Evolutionary conservation across 768 basidiomycete genomes (phyloP).

Genomic region (Cyclocybe cylindracea): DNA sequence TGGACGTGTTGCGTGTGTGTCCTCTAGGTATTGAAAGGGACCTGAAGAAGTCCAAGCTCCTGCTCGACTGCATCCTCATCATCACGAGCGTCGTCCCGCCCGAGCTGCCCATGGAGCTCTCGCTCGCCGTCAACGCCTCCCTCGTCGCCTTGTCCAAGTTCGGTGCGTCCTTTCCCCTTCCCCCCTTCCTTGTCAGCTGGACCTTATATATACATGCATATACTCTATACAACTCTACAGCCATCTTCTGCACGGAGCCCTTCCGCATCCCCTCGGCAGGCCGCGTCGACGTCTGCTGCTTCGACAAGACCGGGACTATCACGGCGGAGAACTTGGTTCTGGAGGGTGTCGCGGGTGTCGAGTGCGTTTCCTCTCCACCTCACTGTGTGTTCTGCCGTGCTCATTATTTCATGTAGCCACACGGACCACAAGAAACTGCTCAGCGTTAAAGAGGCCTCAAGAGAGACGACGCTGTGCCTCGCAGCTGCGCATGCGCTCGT

Average conservation of each 20-base stretch:
- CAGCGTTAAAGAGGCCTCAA: constrained; percentile 72
- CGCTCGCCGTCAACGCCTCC: constrained; percentile 93
- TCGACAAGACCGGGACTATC: constrained; percentile 99
- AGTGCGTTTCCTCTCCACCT: constrained; percentile 53
- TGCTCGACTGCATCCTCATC: constrained; percentile 94
- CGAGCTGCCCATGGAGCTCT: constrained; percentile 97
- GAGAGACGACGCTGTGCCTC: constrained; percentile 83
- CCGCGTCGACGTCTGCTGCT: constrained; percentile 96
- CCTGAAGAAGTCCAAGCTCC: constrained; percentile 90
- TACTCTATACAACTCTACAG: constrained; percentile 37
- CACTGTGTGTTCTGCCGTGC: background rate
- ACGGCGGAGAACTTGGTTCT: constrained; percentile 94
- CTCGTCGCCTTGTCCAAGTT: constrained; percentile 92
- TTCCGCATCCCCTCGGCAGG: constrained; percentile 97
- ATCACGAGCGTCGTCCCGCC: constrained; percentile 98
- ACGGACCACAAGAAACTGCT: constrained; percentile 66
- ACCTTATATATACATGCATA: background rate
- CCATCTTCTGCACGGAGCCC: constrained; percentile 98
- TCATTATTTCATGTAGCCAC: constrained; percentile 7
- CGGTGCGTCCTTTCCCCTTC: constrained; percentile 53
- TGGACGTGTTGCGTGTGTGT: background rate
- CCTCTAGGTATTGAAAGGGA: constrained; percentile 93
- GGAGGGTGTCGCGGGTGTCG: constrained; percentile 89
- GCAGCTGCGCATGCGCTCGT: constrained; percentile 96
- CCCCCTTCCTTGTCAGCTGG: no score